Conservation (phyloP, 768 basidiomycete genomes). For the Amanita subjunquillea region DNA sequence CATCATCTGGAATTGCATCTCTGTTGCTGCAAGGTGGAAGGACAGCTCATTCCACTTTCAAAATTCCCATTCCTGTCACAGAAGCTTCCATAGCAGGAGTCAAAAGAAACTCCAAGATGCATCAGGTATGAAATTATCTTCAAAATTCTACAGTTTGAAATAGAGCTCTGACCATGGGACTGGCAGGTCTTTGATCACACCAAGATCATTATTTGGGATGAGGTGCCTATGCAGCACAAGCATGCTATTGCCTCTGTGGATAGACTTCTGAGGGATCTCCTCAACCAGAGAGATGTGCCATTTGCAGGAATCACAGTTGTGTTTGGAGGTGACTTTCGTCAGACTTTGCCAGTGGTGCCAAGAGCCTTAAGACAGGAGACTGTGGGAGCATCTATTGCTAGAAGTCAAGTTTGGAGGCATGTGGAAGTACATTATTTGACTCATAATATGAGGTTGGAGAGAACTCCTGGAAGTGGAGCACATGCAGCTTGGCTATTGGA, state of each 20-base stretch:
- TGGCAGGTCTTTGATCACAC: constrained; percentile 19
- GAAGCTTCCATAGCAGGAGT: too few species aligned
- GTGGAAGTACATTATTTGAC: constrained; percentile 21
- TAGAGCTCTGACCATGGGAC: constrained; percentile 13
- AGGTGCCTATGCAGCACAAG: constrained; percentile 27
- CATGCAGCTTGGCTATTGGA: constrained; percentile 28
- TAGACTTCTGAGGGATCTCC: constrained; percentile 22
- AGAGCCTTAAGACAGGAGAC: constrained; percentile 25
- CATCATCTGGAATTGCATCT: too few species aligned
- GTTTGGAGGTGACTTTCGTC: constrained; percentile 40
- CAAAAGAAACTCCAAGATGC: too few species aligned
- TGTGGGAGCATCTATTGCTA: constrained; percentile 22
- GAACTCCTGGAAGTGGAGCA: constrained; percentile 11
- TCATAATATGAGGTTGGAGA: constrained; percentile 31
- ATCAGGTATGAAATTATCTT: constrained; percentile 11
- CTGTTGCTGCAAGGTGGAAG: too few species aligned
- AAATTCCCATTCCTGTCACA: too few species aligned
- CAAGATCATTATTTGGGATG: constrained; percentile 34
- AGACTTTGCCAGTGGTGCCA: constrained; percentile 19
- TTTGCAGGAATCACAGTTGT: constrained; percentile 37
- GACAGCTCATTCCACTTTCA: too few species aligned
- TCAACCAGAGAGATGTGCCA: constrained; percentile 8
- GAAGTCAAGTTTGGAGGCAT: constrained; percentile 26
- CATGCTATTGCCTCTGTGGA: constrained; percentile 29
- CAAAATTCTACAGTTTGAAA: too few species aligned